Percentiles rank a stretch among this genome's conserved stretches.
Evolutionary conservation across 176 grass and related monocot species (phyloP).

Genomic region (Zoysia japonica): DNA sequence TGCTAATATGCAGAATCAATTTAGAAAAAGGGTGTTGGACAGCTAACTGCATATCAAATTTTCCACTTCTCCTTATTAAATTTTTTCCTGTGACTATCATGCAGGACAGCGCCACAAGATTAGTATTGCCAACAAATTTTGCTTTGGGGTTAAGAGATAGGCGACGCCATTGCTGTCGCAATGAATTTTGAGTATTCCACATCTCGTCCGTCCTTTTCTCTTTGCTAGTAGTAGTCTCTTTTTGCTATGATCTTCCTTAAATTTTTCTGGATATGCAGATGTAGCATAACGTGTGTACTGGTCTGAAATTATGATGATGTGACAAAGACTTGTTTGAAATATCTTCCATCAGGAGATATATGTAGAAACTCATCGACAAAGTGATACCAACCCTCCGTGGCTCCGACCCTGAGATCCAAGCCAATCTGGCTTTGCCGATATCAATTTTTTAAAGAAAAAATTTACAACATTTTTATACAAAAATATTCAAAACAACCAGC

Average conservation of each 20-base stretch:
- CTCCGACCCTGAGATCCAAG: too few species aligned
- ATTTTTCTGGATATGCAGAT: background rate
- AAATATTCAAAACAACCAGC: too few species aligned
- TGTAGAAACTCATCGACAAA: too few species aligned
- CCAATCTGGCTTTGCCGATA: too few species aligned
- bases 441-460: too few species aligned
- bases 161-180: background rate
- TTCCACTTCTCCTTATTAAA: slow-evolving; percentile 11
- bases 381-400: too few species aligned
- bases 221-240: background rate
- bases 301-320: slow-evolving; percentile 15
- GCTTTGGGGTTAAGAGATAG: slow-evolving; percentile 10
- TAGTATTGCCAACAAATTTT: slow-evolving; percentile 25
- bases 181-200: slow-evolving; percentile 10
- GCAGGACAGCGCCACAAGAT: slow-evolving; percentile 26
- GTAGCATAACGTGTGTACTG: slow-evolving; percentile 8
- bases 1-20: slow-evolving; percentile 4
- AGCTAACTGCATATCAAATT: slow-evolving; percentile 19
- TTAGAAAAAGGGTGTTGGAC: slow-evolving; percentile 37
- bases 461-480: too few species aligned
- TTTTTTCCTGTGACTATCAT: background rate
- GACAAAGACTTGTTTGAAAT: slow-evolving; percentile 7
- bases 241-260: background rate
- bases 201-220: background rate
- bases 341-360: background rate